Base-by-base conservation (phyloP, 768 basidiomycete species). In the Crassisporium funariophilum region DNA sequence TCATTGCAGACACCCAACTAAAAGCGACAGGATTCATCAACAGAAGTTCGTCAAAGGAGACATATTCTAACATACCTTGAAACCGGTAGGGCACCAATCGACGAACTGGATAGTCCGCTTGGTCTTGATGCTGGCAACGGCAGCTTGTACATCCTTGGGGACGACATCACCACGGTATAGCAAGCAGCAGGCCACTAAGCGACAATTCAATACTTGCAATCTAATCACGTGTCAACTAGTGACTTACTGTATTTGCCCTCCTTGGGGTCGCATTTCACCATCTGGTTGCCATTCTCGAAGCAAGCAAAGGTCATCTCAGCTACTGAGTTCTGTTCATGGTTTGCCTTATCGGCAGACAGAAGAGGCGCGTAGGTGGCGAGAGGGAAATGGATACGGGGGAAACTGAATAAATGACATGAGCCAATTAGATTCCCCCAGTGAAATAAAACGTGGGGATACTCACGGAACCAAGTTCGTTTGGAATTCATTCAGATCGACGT, bases 331-430 rank as follows among this genome's bases (percentile, higher is more conserved):
- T 93, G 89, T 69, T 98, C 95, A 65, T 98, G 95, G 60, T 78
- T 81, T 23, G 93, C 94, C 74, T 95, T 98, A 58, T 95, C 93
- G n/a, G 82, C 82, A 15, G 92, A 94, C 61, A 98, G 75, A 55
- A 98, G 83, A 35, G 95, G 95, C 2, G 95, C 91, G 68, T 88
- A 97, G 55, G 92, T 94, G 44, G 95, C 94, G 50, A 98, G 79
- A 39, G 95, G 95, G 85, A 97, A 98, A 69, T 98, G 95, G 57
- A 98, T 98, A 64, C 93, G 90, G 50, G 93, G 94, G 85, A 95
- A 95, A 35, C 90, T 92, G 54, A 29, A 49, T 12, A 37, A 54
- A 49, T 49, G 37, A 53, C 36, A 33, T 12, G 36, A 46, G 31
- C 44, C 41, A 42, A 41, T 35, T 41, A 35, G 43, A 19, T 44